phyloP scores from a whole-genome alignment of 768 basidiomycete genomes.

The Psilocybe subaeruginosa region DNA sequence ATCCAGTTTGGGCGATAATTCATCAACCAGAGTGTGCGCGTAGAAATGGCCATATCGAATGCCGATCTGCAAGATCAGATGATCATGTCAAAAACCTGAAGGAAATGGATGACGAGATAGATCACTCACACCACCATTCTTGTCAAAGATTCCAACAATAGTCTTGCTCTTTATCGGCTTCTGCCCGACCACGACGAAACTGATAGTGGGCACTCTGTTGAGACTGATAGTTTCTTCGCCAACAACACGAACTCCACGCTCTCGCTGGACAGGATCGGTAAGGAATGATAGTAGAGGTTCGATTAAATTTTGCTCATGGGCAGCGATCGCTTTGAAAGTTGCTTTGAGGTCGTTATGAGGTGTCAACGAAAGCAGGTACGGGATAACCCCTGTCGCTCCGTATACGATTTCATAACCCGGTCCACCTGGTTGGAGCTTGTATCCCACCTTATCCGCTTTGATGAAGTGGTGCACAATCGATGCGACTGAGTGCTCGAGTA shows the following conservation, averaged over 20 bases:
- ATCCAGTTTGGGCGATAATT: slow-evolving; percentile 58
- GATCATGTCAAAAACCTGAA: slow-evolving; percentile 4
- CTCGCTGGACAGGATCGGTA: slow-evolving; percentile 46
- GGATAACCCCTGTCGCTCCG: slow-evolving; percentile 57
- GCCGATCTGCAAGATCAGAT: slow-evolving; percentile 53
- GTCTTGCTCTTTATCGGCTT: slow-evolving; percentile 60
- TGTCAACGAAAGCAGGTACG: slow-evolving; percentile 66
- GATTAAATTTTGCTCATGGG: slow-evolving; percentile 65
- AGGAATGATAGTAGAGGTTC: slow-evolving; percentile 57
- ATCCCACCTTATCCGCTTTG: slow-evolving; percentile 40
- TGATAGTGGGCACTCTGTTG: slow-evolving; percentile 66
- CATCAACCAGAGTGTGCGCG: slow-evolving; percentile 63
- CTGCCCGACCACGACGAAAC: slow-evolving; percentile 69
- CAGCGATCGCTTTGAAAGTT: slow-evolving; percentile 59
- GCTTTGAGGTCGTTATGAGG: slow-evolving; percentile 47
- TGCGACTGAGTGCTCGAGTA: slow-evolving; percentile 53
- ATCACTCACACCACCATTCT: slow-evolving; percentile 58
- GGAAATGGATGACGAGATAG: background rate
- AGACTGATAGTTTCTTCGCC: slow-evolving; percentile 53
- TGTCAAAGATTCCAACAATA: slow-evolving; percentile 67
- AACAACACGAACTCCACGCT: slow-evolving; percentile 67
- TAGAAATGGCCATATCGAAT: slow-evolving; percentile 83
- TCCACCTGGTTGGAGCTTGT: slow-evolving; percentile 76
- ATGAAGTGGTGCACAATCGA: slow-evolving; percentile 78
- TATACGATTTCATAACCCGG: slow-evolving; percentile 76